Evolutionary conservation across 2,329 filamentous ascomycete species (phyloP).

Genomic region (Periconia sp.): DNA sequence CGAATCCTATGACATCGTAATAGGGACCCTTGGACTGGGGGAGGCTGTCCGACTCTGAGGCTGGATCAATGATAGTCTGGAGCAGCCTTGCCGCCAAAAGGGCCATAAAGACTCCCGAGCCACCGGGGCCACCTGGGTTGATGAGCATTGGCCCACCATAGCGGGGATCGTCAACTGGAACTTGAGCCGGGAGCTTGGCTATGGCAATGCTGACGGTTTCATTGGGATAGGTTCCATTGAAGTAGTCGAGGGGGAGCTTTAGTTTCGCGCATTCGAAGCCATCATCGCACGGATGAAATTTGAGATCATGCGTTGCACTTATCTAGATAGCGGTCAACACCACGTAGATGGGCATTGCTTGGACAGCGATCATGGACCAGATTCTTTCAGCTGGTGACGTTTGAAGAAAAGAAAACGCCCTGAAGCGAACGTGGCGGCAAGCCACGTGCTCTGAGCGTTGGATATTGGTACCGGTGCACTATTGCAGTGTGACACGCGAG

Average conservation of each 20-base stretch:
- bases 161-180: constrained; percentile 40
- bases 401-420: too few species aligned
- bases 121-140: constrained; percentile 55
- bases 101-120: constrained; percentile 45
- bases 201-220: constrained; percentile 39
- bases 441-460: too few species aligned
- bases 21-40: constrained; percentile 35
- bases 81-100: constrained; percentile 26
- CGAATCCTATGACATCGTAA: constrained; percentile 54
- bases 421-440: too few species aligned
- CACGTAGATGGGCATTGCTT: too few species aligned
- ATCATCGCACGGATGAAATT: constrained; percentile 40
- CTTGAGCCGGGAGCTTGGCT: constrained; percentile 38
- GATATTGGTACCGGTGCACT: too few species aligned
- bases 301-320: constrained; percentile 26
- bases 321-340: constrained; percentile 33
- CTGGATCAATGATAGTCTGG: constrained; percentile 37
- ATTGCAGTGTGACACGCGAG: too few species aligned
- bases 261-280: constrained; percentile 43
- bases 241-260: constrained; percentile 44
- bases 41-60: constrained; percentile 6
- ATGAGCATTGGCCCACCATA: constrained; percentile 51
- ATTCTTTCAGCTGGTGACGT: too few species aligned
- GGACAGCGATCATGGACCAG: too few species aligned
- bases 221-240: constrained; percentile 41